phyloP scores from a whole-genome alignment of 2,329 filamentous ascomycete genomes.

The Anthostomella pinea region DNA sequence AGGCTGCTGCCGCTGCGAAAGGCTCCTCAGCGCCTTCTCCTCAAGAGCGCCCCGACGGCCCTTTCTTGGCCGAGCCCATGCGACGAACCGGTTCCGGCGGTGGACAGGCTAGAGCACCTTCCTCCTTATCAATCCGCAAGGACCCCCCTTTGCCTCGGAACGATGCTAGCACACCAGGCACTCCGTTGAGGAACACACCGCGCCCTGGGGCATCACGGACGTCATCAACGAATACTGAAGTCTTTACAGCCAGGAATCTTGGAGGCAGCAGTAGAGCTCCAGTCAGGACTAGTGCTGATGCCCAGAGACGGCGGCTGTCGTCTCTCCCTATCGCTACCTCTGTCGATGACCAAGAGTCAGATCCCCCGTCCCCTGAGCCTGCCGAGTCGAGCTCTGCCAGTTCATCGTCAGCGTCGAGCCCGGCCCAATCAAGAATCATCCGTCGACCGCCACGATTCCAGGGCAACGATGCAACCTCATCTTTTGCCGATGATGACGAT shows the following conservation, averaged over 20 bases:
- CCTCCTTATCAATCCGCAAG: conserved; percentile 55
- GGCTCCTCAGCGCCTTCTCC: conserved; percentile 58
- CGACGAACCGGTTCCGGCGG: conserved; percentile 49
- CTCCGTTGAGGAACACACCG: conserved; percentile 41
- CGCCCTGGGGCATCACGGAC: conserved; percentile 47
- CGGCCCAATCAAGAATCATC: conserved; percentile 59
- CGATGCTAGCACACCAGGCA: conserved; percentile 44
- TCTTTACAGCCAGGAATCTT: conserved; percentile 34
- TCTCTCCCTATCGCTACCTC: conserved; percentile 41
- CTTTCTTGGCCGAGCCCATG: conserved; percentile 44
- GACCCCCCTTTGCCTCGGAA: conserved; percentile 53
- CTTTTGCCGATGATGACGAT: conserved; percentile 51
- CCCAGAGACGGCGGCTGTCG: conserved; percentile 42
- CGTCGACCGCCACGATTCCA: conserved; percentile 55
- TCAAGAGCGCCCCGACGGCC: conserved; percentile 47
- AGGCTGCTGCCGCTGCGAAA: conserved; percentile 58
- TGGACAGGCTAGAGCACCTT: conserved; percentile 44
- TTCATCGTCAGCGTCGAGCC: conserved; percentile 42
- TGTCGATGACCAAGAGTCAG: conserved; percentile 35
- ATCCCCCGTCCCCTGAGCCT: conserved; percentile 41
- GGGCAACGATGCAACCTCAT: conserved; percentile 33
- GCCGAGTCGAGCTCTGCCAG: conserved; percentile 37
- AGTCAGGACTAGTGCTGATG: conserved; percentile 24
- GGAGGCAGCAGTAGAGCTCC: conserved; percentile 33
- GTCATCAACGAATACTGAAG: conserved; percentile 45